These are phyloP conservation scores for Leucocoprinus birnbaumii DNA, from an alignment of 768 basidiomycete genomes.

Conservation along the genomic window DNA sequence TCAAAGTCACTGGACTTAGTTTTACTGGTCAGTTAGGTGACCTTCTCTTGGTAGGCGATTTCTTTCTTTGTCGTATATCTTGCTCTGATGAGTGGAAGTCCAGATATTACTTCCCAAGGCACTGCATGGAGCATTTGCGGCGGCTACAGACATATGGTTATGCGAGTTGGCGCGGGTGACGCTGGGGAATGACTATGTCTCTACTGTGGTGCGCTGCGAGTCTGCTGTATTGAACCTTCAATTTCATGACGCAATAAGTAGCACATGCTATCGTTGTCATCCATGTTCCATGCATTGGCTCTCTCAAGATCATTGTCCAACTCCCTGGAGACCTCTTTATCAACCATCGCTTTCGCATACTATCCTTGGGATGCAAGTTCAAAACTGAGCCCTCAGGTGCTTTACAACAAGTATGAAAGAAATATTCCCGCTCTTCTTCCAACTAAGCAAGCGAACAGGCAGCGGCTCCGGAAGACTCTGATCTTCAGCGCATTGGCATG, in stretches of 20 bases:
- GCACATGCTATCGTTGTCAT: conserved; percentile 79
- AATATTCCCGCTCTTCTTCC: too few relatives aligned
- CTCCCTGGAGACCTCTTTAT: conserved; percentile 86
- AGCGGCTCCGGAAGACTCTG: conserved; percentile 33
- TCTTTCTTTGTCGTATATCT: neutral
- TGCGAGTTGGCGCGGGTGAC: conserved; percentile 56
- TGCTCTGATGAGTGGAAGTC: conserved; percentile 1
- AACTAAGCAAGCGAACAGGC: conserved; percentile 20
- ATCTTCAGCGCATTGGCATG: conserved; percentile 75
- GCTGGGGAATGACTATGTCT: conserved; percentile 55
- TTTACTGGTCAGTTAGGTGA: conserved; percentile 30
- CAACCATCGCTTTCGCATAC: conserved; percentile 68
- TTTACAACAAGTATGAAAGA: conserved; percentile 34
- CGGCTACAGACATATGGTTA: conserved; percentile 76
- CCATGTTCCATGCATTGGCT: conserved; percentile 83
- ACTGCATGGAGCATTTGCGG: conserved; percentile 73
- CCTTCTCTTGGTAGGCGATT: conserved; percentile 60
- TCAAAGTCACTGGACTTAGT: conserved; percentile 59
- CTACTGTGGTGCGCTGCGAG: conserved; percentile 56
- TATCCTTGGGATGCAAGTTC: conserved; percentile 69
- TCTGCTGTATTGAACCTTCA: neutral
- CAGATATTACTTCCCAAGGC: conserved; percentile 76
- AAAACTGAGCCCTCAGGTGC: conserved; percentile 30
- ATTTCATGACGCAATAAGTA: conserved; percentile 24
- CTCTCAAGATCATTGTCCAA: conserved; percentile 90